These are phyloP conservation scores for Uronychia binucleata DNA, from an alignment of 73 alveolate genomes.

Conservation along the genomic window DNA sequence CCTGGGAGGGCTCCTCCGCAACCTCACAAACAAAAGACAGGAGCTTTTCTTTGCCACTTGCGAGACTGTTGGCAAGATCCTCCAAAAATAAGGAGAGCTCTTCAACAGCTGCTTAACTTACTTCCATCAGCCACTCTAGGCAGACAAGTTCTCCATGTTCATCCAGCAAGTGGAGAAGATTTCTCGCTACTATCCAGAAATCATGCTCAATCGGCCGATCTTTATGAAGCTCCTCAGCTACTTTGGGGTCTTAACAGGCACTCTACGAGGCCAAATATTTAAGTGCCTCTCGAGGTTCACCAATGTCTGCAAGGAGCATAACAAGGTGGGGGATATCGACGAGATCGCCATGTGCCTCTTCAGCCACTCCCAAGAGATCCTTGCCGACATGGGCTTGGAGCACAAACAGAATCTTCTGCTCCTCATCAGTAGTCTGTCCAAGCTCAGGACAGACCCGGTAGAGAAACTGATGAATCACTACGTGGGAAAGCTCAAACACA, in stretches of 20 bases:
- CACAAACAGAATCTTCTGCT: conserved; percentile 41
- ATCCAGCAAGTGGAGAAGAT: background rate
- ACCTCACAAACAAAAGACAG: conserved; percentile 27
- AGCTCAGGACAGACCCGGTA: conserved; percentile 1
- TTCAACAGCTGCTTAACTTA: background rate
- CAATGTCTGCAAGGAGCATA: background rate
- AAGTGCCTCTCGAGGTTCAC: background rate
- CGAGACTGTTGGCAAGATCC: conserved; percentile 58
- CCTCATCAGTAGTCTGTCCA: conserved; percentile 31
- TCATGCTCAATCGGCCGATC: background rate
- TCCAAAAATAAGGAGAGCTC: conserved; percentile 12
- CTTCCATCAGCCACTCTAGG: background rate
- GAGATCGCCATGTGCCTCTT: conserved; percentile 37
- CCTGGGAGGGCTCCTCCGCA: conserved; percentile 46
- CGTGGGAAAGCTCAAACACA: conserved; percentile 11
- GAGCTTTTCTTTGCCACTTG: conserved; percentile 55
- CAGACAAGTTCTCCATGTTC: background rate
- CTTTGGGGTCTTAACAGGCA: background rate
- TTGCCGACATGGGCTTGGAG: conserved; percentile 50
- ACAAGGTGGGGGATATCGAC: conserved; percentile 25
- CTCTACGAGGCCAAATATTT: background rate
- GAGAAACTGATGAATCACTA: conserved; percentile 25
- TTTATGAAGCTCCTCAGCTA: background rate
- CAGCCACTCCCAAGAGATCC: conserved; percentile 47
- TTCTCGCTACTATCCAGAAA: background rate